Evolutionary conservation across 2,329 filamentous ascomycete genomes (phyloP).

Genomic region (Cladobotryum protrusum): DNA sequence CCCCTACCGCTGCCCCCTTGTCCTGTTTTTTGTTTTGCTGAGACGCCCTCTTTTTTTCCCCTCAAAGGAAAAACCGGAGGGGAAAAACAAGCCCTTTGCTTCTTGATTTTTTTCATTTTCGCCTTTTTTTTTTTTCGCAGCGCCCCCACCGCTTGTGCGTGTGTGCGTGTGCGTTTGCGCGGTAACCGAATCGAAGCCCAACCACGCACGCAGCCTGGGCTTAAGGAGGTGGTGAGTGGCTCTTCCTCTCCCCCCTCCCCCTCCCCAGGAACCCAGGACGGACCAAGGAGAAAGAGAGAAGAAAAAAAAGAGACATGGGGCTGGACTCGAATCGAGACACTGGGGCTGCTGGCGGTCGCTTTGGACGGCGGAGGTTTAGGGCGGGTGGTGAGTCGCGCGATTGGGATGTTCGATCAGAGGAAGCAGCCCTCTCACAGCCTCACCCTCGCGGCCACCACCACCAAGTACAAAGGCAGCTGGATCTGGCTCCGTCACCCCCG

Average conservation of each 20-base stretch:
- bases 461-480: conserved; percentile 24
- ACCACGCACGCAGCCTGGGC: not conserved
- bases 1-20: conserved; percentile 3
- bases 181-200: conserved; percentile 5
- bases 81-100: not conserved
- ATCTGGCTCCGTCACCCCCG: conserved; percentile 5
- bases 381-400: conserved; percentile 12
- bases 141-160: not conserved
- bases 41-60: not conserved
- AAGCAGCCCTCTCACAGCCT: conserved; percentile 23
- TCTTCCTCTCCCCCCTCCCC: no score
- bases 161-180: not conserved
- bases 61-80: not conserved
- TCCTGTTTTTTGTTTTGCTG: not conserved
- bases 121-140: no score
- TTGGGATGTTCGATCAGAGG: conserved; percentile 17
- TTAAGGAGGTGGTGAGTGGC: not conserved
- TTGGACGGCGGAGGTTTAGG: conserved; percentile 22
- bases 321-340: conserved; percentile 26
- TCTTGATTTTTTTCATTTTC: not conserved
- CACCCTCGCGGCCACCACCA: conserved; percentile 20
- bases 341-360: conserved; percentile 21
- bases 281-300: not conserved
- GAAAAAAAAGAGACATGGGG: conserved; percentile 19
- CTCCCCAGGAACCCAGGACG: not conserved